Base-by-base conservation (phyloP, 768 basidiomycete species). In the Lentinula sp. region DNA sequence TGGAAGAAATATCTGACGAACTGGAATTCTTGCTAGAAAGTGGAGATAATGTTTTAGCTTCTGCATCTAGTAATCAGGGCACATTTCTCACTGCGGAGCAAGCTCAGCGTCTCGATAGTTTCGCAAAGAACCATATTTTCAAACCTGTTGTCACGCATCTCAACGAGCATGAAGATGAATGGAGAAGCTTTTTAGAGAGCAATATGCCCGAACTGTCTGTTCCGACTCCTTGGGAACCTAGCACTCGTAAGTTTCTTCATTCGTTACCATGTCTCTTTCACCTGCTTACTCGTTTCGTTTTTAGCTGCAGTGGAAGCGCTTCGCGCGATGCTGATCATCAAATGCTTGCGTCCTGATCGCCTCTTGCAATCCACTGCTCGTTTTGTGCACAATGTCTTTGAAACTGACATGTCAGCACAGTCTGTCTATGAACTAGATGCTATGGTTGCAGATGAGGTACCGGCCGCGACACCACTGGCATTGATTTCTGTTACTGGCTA, bases 401-500 rank as follows among this genome's bases (percentile, higher is more conserved):
- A 85, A 59, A 80, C 83, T 7, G 93, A 96, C 65, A 77, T 98
- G n/a, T 81, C 90, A 15, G 73, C 76, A 10, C 83, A 89, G 70
- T 81, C 93, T 1, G 82, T 78, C 49, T 92, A 87, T 70, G 89
- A 95, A 58, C 83, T 99, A 31, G 80, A 82, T 18, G 71, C 74
- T 8, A 88, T 98, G 78, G 93, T 98, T 31, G 66, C 79, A 6
- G 82, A 89, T 67, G 94, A 98, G 70, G 83, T 95, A 35, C 80
- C 83, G 3, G 82, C 94, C 2, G 80, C 83, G 3, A 93, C 93
- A 0, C 95, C 97, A 1, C 76, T 98, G 28, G 91, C 94, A 3
- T 78, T 99, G 53, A 85, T 95, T 34, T 98, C 96, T 5, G 94
- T 99, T 3, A 86, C 93, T 2, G 97, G 97, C 15, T 96, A 97